These are phyloP conservation scores for Sequoia sempervirens DNA, from an alignment of 75 land plant species.

Conservation along the genomic window DNA sequence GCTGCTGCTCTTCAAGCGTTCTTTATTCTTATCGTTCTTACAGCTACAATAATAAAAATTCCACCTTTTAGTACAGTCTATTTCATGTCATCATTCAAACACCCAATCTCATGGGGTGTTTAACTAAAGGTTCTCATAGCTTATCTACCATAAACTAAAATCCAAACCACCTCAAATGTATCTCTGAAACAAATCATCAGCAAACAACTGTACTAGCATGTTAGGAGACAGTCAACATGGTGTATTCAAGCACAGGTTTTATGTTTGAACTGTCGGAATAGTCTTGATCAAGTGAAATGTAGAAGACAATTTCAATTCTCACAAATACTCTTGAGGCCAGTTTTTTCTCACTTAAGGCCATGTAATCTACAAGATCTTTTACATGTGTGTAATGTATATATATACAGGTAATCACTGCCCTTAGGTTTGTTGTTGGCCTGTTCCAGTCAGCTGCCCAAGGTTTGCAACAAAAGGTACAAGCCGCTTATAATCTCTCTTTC, in stretches of 20 bases:
- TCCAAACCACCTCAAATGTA: not conserved
- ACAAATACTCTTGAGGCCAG: not conserved
- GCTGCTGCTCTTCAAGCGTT: not conserved
- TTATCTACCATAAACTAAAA: not conserved
- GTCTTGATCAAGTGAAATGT: not conserved
- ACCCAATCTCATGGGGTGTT: not conserved
- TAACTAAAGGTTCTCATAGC: not conserved
- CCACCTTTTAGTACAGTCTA: not conserved
- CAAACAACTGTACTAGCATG: not conserved
- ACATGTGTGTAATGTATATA: not conserved
- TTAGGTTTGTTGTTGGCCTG: conserved; percentile 6
- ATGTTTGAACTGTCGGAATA: not conserved
- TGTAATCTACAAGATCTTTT: not conserved
- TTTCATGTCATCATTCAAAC: not conserved
- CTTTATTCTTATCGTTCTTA: not conserved
- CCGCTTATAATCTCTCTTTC: conserved; percentile 75
- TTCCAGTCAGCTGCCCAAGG: conserved; percentile 28
- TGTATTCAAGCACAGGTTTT: not conserved
- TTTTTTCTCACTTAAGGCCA: not conserved
- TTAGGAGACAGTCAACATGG: not conserved
- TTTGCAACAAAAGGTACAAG: conserved; percentile 89
- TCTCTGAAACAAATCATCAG: conserved; percentile 3
- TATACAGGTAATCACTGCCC: conserved; percentile 3
- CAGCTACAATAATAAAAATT: not conserved
- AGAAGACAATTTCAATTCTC: not conserved